phyloP scores from a whole-genome alignment of 257 asterid species.

The Solanum pennellii region DNA sequence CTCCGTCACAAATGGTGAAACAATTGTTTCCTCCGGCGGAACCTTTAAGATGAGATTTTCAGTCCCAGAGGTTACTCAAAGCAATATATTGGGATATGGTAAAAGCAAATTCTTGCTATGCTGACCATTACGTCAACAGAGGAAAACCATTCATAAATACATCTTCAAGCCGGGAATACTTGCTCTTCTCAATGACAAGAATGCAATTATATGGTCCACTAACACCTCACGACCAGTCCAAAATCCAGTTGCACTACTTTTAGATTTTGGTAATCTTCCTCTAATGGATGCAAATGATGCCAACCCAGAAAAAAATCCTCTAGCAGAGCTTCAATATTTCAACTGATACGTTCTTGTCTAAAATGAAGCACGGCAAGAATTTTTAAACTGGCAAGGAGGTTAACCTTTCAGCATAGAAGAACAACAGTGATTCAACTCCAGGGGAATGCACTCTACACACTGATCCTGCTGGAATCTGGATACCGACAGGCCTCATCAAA shows the following conservation, averaged over 20 bases:
- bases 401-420: neutral
- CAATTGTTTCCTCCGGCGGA: constrained; percentile 9
- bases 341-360: constrained; percentile 9
- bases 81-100: neutral
- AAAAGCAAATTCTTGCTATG: neutral
- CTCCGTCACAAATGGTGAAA: constrained; percentile 9
- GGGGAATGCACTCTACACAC: neutral
- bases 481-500: neutral
- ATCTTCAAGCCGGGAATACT: neutral
- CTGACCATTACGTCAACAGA: neutral
- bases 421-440: neutral
- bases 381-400: neutral
- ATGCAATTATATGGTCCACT: constrained; percentile 11
- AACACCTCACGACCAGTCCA: neutral
- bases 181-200: neutral
- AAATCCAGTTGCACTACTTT: constrained; percentile 8
- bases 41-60: neutral
- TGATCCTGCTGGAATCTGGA: constrained; percentile 18
- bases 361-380: constrained; percentile 16
- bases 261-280: constrained; percentile 24
- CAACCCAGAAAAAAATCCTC: neutral
- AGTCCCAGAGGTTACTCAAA: neutral
- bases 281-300: constrained; percentile 12
- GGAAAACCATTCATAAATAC: neutral
- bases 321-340: constrained; percentile 23